Conservation (phyloP, 1,284 basidiomycete species). For the Tilletiopsis washingtonensis region DNA sequence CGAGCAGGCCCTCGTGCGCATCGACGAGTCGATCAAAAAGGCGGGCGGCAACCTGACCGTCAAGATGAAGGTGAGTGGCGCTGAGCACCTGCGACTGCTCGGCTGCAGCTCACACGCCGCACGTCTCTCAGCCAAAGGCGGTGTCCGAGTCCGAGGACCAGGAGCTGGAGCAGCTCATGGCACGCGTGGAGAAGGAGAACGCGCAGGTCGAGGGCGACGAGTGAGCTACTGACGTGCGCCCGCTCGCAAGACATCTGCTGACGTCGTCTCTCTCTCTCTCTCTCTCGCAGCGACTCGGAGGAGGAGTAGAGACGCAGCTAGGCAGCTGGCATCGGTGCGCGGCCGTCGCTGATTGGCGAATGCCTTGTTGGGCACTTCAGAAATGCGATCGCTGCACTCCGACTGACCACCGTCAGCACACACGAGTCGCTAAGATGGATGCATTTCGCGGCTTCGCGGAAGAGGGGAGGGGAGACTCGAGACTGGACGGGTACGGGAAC, state of each 20-base stretch:
- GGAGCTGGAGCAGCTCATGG: slow-evolving; percentile 47
- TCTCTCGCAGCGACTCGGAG: neutral
- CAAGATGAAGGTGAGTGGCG: slow-evolving; percentile 82
- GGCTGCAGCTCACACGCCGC: neutral
- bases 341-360: no score
- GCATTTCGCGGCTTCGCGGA: no score
- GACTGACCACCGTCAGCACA: no score
- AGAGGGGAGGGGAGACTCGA: no score
- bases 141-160: slow-evolving; percentile 46
- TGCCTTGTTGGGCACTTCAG: no score
- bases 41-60: slow-evolving; percentile 67
- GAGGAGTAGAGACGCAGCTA: no score
- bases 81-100: neutral
- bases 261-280: neutral
- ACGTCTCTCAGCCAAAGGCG: slow-evolving; percentile 32
- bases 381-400: no score
- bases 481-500: no score
- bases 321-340: no score
- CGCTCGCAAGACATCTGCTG: neutral
- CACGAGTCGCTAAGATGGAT: no score
- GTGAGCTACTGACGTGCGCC: neutral
- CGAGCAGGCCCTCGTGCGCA: slow-evolving; percentile 85
- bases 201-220: slow-evolving; percentile 47
- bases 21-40: slow-evolving; percentile 77
- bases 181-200: slow-evolving; percentile 46